These are phyloP conservation scores for Epichloe gansuensis DNA, from an alignment of 2,329 filamentous ascomycete genomes.

Conservation along the genomic window DNA sequence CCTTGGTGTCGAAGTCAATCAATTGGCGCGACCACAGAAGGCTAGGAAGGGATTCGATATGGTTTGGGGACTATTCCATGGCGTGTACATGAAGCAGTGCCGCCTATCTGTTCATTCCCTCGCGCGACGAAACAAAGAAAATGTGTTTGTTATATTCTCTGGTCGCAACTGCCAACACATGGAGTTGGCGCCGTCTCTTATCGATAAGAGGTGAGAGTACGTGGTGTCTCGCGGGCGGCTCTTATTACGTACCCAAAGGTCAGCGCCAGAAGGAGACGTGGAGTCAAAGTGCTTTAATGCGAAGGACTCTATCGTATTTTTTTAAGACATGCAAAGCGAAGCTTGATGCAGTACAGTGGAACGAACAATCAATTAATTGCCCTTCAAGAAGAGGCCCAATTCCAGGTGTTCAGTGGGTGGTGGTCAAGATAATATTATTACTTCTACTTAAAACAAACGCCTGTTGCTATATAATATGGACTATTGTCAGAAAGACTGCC, in stretches of 20 bases:
- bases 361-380: no score
- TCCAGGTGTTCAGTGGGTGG: not conserved
- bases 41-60: not conserved
- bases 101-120: not conserved
- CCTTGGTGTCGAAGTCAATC: not conserved
- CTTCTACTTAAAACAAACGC: not conserved
- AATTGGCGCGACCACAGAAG: not conserved
- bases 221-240: not conserved
- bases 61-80: not conserved
- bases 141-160: not conserved
- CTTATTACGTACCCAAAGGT: not conserved
- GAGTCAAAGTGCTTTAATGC: no score
- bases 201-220: not conserved
- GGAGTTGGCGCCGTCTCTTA: not conserved
- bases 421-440: not conserved
- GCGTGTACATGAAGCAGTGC: not conserved
- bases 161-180: not conserved
- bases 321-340: no score
- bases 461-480: conserved; percentile 1
- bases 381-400: not conserved
- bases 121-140: not conserved
- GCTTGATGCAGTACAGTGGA: no score
- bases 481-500: not conserved
- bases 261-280: not conserved
- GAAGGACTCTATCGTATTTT: no score